These are phyloP conservation scores for Epichloe gansuensis DNA, from an alignment of 2,329 filamentous ascomycete genomes.

Conservation along the genomic window DNA sequence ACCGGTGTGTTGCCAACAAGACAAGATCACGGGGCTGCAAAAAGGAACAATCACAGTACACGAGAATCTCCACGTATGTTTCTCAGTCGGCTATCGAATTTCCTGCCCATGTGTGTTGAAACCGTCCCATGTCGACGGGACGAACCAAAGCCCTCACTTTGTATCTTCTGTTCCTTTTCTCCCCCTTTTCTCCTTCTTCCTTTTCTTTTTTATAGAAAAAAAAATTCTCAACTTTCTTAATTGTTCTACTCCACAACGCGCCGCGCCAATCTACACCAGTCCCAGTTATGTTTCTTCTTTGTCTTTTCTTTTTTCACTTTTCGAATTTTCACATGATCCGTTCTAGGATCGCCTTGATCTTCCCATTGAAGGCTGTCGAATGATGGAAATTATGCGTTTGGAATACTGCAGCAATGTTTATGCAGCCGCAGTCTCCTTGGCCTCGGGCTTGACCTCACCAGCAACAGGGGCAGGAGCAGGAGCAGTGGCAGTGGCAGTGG, in stretches of 20 bases:
- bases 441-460: slow-evolving; percentile 18
- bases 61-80: no score
- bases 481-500: slow-evolving; percentile 6
- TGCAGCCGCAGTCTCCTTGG: slow-evolving; percentile 15
- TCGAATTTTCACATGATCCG: background rate
- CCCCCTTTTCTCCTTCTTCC: no score
- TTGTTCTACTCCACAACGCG: background rate
- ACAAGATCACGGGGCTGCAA: no score
- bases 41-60: no score
- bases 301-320: background rate
- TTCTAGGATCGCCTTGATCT: background rate
- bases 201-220: background rate
- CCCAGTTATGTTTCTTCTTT: background rate
- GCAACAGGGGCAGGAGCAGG: slow-evolving; percentile 12
- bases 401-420: background rate
- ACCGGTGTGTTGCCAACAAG: no score
- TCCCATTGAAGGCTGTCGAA: background rate
- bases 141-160: no score
- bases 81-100: no score
- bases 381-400: background rate
- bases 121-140: no score
- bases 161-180: background rate
- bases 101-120: no score
- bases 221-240: background rate
- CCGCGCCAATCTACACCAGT: background rate